Evolutionary conservation across 2,329 filamentous ascomycete genomes (phyloP), one percentile per base, ranked within the genome.

Genomic region (Chrysoporthe austroafricana): DNA sequence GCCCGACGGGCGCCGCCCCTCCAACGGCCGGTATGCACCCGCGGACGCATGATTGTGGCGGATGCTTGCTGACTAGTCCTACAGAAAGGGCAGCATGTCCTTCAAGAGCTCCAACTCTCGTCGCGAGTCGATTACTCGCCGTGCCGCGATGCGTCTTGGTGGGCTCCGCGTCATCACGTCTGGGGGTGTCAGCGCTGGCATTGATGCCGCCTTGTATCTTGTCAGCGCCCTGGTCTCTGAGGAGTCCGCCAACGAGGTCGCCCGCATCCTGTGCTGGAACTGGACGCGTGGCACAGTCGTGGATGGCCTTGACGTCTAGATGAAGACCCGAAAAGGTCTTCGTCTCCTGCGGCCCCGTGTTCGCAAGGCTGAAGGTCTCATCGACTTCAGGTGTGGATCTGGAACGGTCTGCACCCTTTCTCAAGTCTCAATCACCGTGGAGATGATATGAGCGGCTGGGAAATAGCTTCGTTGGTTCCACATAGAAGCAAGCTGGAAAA

Each of bases 221-320:
- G 90, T 96, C 78, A 91, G 90, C 79, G 92, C 93, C 73, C 81
- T 96, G 78, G 92, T 95, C 62, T 91, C 89, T 69, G 88, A 93
- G 75, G 91, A 92, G 64, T 85, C 89, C 69, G 92, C 93, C 71
- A 86, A 88, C 68, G 91, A 95, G 80, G 89, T 92, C 72, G 90
- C 91, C 75, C 86, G 90, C 71, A 74, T 86, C 72, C 88, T 96
- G 84, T 91, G 95, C 82, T 92, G 94, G 84, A 88, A 86, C 76
- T 97, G 93, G 93, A 87, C 87, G 78, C 95, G 94, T 88, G 92
- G 92, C 73, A 84, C 92, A 77, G 92, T 94, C 73, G 90, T 95
- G 73, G 91, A 95, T 78, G 91, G 91, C 71, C 88, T 94, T 78
- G 92, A 96, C 81, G 91, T 96, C 79, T 95, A 88, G 67, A 64